Evolutionary conservation across 441 rosid genomes (phyloP), one percentile per base, ranked within the genome.

Genomic region (Hypseocharis bilobata): DNA sequence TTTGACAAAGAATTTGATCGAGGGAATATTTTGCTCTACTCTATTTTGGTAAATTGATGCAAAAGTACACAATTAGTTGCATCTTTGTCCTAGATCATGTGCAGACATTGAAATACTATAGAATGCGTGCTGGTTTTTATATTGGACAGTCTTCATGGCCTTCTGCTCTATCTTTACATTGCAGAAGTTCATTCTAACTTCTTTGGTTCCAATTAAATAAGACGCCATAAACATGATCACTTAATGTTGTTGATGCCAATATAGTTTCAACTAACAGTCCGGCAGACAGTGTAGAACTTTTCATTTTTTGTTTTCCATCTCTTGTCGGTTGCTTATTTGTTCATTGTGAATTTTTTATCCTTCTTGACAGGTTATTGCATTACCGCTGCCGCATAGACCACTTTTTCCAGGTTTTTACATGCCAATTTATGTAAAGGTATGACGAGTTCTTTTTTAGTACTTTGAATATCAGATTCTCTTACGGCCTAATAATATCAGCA

Each of bases 381-480:
- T 94, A 66, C 96, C 98, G 1, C 80, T 94, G 81, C 86, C 87
- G 0, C 97, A 89, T 70, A 84, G 96, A 72, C 99, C 99, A 63
- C 83, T 94, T 47, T 91, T 94, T 67, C 98, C 98, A n/a, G 99
- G 98, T 34, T 94, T 94, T 71, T 94, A 87, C 88, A 86, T 94
- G 96, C 99, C 98, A 42, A 86, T 94, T 71, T 85, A 79, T 77
- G 98, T 94, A 51, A 94, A 94, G 98, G 99, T 94, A 86, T 63
- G 45, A 38, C 57, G 29, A 29, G 34, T 66, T 68, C 20, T 32
- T 0, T 62, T 20, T 27, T 45, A 25, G 32, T 44, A 40, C 25
- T 22, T 64, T 54, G 27, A 36, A 36, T 38, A n/a, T n/a, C n/a
- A n/a, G n/a, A n/a, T n/a, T n/a, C n/a, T n/a, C n/a, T n/a, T n/a